Percentiles rank a stretch among this genome's conserved stretches.
Evolutionary conservation across 2,329 filamentous ascomycete species (phyloP).

Genomic region (Monilinia fructicola): DNA sequence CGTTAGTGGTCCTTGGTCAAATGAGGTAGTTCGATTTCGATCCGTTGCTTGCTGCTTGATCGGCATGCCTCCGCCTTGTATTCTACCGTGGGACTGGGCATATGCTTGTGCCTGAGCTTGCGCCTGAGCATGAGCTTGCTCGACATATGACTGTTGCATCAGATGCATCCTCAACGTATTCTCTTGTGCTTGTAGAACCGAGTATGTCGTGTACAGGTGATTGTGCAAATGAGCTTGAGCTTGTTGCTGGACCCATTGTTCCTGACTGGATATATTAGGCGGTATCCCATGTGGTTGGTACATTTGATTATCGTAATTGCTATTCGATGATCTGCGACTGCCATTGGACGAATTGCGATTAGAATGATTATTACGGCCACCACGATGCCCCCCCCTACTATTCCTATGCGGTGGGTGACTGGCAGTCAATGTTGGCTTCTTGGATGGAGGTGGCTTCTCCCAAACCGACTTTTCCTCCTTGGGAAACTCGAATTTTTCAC

Average conservation of each 20-base stretch:
- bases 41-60: conserved; percentile 47
- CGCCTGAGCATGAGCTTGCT: conserved; percentile 46
- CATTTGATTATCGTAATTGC: conserved; percentile 36
- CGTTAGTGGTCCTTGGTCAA: conserved; percentile 61
- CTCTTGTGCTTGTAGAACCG: conserved; percentile 46
- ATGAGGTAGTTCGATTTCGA: conserved; percentile 59
- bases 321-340: conserved; percentile 40
- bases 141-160: conserved; percentile 49
- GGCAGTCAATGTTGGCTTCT: conserved; percentile 51
- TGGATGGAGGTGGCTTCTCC: conserved; percentile 55
- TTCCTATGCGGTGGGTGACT: conserved; percentile 55
- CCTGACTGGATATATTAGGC: conserved; percentile 35
- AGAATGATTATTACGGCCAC: conserved; percentile 33
- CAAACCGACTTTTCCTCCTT: conserved; percentile 62
- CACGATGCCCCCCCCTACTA: conserved; percentile 36
- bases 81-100: conserved; percentile 44
- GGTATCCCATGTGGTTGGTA: conserved; percentile 32
- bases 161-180: conserved; percentile 49
- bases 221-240: conserved; percentile 42
- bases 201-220: conserved; percentile 42
- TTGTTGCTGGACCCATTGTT: conserved; percentile 40
- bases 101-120: conserved; percentile 43
- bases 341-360: conserved; percentile 36
- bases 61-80: conserved; percentile 39
- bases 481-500: conserved; percentile 84